Conservation (phyloP, 768 basidiomycete genomes). For the Panaeolus papilionaceus region DNA sequence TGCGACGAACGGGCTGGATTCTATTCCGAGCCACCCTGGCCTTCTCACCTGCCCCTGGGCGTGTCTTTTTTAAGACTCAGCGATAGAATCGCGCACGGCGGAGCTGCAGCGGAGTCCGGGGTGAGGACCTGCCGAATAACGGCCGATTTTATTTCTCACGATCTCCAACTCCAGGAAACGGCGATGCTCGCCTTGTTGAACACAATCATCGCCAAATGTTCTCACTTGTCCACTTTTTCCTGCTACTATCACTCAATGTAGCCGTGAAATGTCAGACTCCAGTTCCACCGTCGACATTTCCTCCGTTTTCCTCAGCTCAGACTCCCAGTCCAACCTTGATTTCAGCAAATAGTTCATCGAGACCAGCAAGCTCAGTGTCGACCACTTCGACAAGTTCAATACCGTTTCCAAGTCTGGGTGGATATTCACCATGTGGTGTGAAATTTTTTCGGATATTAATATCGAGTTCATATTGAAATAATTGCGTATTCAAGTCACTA, state of each 20-base stretch:
- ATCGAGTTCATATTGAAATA: not conserved
- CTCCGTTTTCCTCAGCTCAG: not conserved
- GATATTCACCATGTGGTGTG: conserved; percentile 47
- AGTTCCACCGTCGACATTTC: not conserved
- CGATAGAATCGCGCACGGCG: not conserved
- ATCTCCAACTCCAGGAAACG: not conserved
- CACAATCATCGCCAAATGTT: not conserved
- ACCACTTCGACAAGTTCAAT: conserved; percentile 39
- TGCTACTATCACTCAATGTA: not conserved
- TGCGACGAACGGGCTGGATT: not conserved
- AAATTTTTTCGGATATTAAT: not conserved
- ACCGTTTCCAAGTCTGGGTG: conserved; percentile 44
- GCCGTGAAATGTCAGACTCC: not conserved
- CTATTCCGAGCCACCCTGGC: no score
- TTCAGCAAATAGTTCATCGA: conserved; percentile 12
- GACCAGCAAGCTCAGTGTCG: conserved; percentile 15
- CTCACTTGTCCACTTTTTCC: not conserved
- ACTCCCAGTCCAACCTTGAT: not conserved
- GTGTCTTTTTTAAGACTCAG: conserved; percentile 11
- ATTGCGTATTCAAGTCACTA: conserved; percentile 41
- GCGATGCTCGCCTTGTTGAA: not conserved
- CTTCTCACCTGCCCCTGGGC: no score
- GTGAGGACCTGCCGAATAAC: not conserved
- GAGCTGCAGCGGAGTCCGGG: conserved; percentile 2
- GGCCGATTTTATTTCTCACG: not conserved